Conservation (phyloP, 352 stramenopile species). For the Pythium brassicae region DNA sequence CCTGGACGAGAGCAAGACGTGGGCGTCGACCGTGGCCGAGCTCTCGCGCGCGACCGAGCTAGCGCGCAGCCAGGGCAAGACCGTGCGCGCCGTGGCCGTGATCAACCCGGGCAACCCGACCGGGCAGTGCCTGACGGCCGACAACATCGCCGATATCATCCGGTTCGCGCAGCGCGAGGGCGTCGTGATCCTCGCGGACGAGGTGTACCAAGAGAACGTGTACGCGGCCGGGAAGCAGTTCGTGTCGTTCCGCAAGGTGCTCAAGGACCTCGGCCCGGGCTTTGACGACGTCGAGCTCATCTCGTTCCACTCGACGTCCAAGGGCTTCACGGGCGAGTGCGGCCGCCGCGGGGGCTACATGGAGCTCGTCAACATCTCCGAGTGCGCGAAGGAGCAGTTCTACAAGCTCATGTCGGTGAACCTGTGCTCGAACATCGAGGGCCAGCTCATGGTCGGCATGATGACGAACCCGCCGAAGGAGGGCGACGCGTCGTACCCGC, state of each 20-base stretch:
- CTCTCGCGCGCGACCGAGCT: conserved; percentile 88
- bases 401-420: conserved; percentile 98
- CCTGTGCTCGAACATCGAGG: conserved; percentile 96
- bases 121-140: conserved; percentile 78
- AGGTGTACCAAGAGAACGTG: conserved; percentile 99
- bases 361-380: conserved; percentile 94
- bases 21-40: conserved; percentile 88
- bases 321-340: conserved; percentile 99
- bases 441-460: conserved; percentile 97
- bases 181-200: conserved; percentile 96
- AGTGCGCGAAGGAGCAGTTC: conserved; percentile 92
- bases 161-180: conserved; percentile 93
- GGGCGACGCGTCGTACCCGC: conserved; percentile 87
- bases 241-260: conserved; percentile 93
- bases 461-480: conserved; percentile 96
- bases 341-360: conserved; percentile 96
- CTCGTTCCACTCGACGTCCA: conserved; percentile 98
- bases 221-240: conserved; percentile 93
- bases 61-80: conserved; percentile 87
- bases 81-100: conserved; percentile 93
- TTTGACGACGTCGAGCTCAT: conserved; percentile 94
- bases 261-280: conserved; percentile 83
- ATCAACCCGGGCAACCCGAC: conserved; percentile 99
- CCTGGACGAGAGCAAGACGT: conserved; percentile 94
- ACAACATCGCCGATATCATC: conserved; percentile 95